A percentile compares a stretch with the other conserved stretches of the same genome.
These are phyloP conservation scores for Hondaea fermentalgiana DNA, from an alignment of 108 stramenopile species.

Conservation along the genomic window DNA sequence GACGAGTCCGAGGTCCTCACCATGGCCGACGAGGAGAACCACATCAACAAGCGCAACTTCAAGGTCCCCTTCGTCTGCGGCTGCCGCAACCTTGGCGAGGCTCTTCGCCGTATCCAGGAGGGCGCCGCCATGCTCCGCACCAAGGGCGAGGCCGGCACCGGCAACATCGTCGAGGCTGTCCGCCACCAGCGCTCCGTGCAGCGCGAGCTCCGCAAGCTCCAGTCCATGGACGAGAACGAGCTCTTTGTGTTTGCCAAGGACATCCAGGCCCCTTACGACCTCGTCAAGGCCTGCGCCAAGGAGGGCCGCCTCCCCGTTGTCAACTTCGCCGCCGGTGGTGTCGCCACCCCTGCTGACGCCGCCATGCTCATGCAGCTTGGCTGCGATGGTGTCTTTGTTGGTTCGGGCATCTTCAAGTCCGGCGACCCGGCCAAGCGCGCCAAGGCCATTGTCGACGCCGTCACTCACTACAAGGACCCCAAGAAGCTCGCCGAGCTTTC, in stretches of 20 bases:
- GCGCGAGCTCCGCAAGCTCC: slow-evolving; percentile 67
- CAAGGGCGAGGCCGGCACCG: slow-evolving; percentile 99
- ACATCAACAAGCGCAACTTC: slow-evolving; percentile 94
- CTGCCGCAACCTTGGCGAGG: slow-evolving; percentile 96
- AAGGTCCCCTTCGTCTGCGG: slow-evolving; percentile 98
- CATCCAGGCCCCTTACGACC: slow-evolving; percentile 78
- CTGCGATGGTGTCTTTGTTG: slow-evolving; percentile 97
- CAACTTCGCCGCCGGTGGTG: slow-evolving; percentile 97
- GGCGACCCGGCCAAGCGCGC: slow-evolving; percentile 84
- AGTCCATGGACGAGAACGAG: slow-evolving; percentile 84
- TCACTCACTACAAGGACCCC: slow-evolving; percentile 90
- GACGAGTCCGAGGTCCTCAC: slow-evolving; percentile 96
- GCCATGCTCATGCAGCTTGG: slow-evolving; percentile 99
- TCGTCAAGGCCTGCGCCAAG: slow-evolving; percentile 75
- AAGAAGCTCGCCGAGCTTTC: slow-evolving; percentile 88
- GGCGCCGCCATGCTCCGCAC: slow-evolving; percentile 97
- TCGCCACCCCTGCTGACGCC: slow-evolving; percentile 97
- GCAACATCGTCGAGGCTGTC: slow-evolving; percentile 96
- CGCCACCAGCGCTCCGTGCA: slow-evolving; percentile 87
- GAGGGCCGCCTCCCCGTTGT: slow-evolving; percentile 90
- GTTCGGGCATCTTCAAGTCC: slow-evolving; percentile 94
- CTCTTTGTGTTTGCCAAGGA: slow-evolving; percentile 93
- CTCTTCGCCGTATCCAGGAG: slow-evolving; percentile 87
- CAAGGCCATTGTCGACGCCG: slow-evolving; percentile 86
- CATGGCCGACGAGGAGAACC: slow-evolving; percentile 99